phyloP scores from a whole-genome alignment of 768 basidiomycete species.

The Lentinula sp. region DNA sequence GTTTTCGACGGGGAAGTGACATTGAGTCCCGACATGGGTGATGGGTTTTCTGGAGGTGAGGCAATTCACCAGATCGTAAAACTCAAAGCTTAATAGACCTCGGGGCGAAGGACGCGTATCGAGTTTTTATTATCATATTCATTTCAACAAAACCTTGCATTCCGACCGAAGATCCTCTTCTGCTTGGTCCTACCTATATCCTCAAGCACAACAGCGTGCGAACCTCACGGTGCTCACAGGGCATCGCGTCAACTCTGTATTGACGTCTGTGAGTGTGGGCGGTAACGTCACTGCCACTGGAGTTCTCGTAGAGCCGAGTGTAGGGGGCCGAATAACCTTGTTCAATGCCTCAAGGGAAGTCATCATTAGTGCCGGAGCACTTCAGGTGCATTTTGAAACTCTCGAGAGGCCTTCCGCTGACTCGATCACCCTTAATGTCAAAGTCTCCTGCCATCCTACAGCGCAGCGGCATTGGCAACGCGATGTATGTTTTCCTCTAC shows the following conservation, averaged over 20 bases:
- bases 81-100: background rate
- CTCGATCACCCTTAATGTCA: background rate
- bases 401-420: background rate
- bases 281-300: conserved; percentile 10
- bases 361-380: conserved; percentile 9
- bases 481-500: conserved; percentile 2
- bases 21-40: conserved; percentile 11
- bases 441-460: conserved; percentile 12
- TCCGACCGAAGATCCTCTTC: conserved; percentile 12
- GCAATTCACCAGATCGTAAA: background rate
- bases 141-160: conserved; percentile 13
- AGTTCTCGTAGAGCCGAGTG: conserved; percentile 3
- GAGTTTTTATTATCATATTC: conserved; percentile 13
- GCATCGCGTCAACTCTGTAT: conserved; percentile 7
- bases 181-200: conserved; percentile 13
- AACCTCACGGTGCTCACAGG: conserved; percentile 10
- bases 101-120: background rate
- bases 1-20: conserved; percentile 7
- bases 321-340: background rate
- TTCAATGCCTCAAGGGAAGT: conserved; percentile 8
- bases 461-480: conserved; percentile 13
- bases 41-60: conserved; percentile 11
- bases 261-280: background rate
- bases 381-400: conserved; percentile 7
- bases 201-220: conserved; percentile 1